phyloP scores from a whole-genome alignment of 163 green algal species.

The Scenedesmus sp. region DNA sequence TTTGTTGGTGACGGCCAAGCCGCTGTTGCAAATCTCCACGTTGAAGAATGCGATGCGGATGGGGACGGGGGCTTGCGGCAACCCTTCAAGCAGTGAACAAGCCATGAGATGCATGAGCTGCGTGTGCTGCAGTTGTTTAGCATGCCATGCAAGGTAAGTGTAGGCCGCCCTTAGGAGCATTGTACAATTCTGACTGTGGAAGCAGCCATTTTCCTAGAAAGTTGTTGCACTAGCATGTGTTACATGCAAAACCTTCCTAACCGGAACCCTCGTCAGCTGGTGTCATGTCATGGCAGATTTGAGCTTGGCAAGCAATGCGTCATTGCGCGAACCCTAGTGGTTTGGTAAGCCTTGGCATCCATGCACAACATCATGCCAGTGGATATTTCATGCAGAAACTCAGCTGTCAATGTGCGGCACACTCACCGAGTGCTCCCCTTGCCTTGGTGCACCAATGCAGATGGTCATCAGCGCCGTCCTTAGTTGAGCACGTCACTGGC shows the following conservation, averaged over 20 bases:
- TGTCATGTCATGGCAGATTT: neutral
- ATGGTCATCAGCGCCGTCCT: no score
- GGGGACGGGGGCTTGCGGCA: neutral
- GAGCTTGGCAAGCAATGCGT: neutral
- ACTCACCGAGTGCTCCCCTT: no score
- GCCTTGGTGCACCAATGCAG: no score
- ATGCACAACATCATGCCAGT: neutral
- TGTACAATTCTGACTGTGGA: no score
- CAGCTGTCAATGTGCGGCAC: no score
- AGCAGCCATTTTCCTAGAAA: no score
- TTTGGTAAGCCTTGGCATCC: neutral
- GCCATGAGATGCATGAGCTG: neutral
- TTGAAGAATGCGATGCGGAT: conserved; percentile 7
- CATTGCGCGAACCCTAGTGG: neutral
- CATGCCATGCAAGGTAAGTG: neutral
- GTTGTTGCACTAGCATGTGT: no score
- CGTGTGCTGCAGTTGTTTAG: neutral
- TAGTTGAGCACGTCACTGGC: no score
- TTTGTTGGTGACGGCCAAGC: neutral
- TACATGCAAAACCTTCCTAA: no score
- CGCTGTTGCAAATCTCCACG: conserved; percentile 6
- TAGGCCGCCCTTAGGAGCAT: neutral
- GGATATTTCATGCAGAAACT: no score
- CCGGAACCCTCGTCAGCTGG: neutral
- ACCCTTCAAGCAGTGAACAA: neutral